Conservation (phyloP, 2,329 filamentous ascomycete species). For the Plectosphaerella cucumerina region DNA sequence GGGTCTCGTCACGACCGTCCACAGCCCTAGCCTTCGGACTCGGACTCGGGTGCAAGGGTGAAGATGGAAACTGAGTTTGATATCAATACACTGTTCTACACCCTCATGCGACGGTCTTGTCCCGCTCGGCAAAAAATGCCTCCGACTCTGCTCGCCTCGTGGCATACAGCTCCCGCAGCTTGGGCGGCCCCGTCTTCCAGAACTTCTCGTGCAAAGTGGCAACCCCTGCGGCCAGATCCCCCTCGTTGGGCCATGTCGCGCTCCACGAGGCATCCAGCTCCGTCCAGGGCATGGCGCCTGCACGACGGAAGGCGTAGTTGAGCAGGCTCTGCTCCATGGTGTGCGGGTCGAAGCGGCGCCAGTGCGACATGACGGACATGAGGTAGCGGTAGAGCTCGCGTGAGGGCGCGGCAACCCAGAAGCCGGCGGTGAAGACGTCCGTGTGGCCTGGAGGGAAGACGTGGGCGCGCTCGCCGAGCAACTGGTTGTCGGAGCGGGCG, state of each 20-base stretch:
- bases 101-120: background rate
- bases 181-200: slow-evolving; percentile 19
- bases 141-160: slow-evolving; percentile 1
- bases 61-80: no score
- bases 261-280: slow-evolving; percentile 33
- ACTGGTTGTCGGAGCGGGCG: slow-evolving; percentile 25
- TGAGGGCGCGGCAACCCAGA: slow-evolving; percentile 34
- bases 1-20: no score
- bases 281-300: slow-evolving; percentile 37
- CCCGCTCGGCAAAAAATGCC: background rate
- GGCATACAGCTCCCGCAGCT: slow-evolving; percentile 5
- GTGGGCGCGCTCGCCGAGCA: slow-evolving; percentile 24
- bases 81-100: no score
- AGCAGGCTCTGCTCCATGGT: slow-evolving; percentile 37
- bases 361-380: slow-evolving; percentile 26
- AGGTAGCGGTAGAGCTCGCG: slow-evolving; percentile 31
- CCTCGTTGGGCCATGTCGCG: slow-evolving; percentile 28
- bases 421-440: slow-evolving; percentile 31
- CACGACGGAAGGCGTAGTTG: slow-evolving; percentile 36
- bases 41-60: no score
- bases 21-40: no score
- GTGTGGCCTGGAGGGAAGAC: slow-evolving; percentile 27
- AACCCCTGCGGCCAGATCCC: slow-evolving; percentile 26
- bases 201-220: slow-evolving; percentile 32
- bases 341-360: slow-evolving; percentile 29